Evolutionary conservation across 441 rosid species (phyloP), one percentile per base, ranked within the genome.

Genomic region (Cnidoscolus chayamansa): DNA sequence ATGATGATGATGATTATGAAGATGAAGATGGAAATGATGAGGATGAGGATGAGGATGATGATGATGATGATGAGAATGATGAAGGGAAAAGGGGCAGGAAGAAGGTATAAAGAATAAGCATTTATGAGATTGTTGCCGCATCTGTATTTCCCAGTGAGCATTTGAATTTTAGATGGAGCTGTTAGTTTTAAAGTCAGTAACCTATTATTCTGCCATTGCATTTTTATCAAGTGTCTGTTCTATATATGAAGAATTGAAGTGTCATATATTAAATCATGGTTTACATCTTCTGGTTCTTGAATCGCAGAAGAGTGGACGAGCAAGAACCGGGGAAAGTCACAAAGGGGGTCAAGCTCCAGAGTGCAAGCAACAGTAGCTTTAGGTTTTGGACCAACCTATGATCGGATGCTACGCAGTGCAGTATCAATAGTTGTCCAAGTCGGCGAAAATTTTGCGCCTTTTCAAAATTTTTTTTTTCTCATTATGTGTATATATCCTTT

Each of bases 301-400:
- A 63, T 47, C 75, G 70, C 73, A 86, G 93, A 88, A 77, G 80
- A 72, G 81, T 69, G 89, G 84, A 63, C 82, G 82, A 74, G 76
- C 81, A 56, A 78, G 47, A 60, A 81, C 68, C 56, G 86, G 77
- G 16, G 90, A 78, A n/a, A 87, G 75, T 49, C 88, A 81, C 79
- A 88, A 81, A 75, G 90, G 89, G 7, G 93, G 87, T 82, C 84
- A 86, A 57, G 89, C 90, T 71, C 86, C 94, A 15, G 90, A 88
- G 53, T 91, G 94, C 90, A 89, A 89, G 87, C 97, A 88, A 76
- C 94, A 88, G 85, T 91, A 76, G 64, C 31, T 2, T 54, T 35
- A 51, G 17, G 62, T 0, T 57, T 43, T 6, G 47, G 43, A 32
- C 25, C 45, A 25, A 70, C 15, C 19, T 25, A 4, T 59, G 63